These are phyloP conservation scores for Xerocomellus amylosporus DNA, from an alignment of 768 basidiomycete genomes.

Conservation along the genomic window DNA sequence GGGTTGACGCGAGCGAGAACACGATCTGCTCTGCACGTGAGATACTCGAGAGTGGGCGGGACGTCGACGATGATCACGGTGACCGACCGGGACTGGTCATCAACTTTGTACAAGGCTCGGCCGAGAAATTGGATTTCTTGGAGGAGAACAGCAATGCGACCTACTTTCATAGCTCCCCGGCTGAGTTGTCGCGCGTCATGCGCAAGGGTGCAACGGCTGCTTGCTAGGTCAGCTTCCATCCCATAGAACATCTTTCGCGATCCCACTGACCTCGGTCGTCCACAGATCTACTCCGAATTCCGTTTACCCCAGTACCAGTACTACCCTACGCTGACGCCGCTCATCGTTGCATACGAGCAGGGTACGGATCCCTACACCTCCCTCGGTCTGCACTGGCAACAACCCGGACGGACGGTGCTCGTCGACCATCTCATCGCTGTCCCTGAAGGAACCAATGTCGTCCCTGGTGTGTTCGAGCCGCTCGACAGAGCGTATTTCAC, in stretches of 20 bases:
- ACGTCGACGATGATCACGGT: constrained; percentile 15
- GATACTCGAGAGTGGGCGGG: neutral
- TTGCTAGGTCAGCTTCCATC: constrained; percentile 55
- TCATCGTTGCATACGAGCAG: neutral
- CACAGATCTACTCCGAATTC: constrained; percentile 7
- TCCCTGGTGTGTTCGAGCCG: constrained; percentile 28
- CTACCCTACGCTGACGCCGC: constrained; percentile 1
- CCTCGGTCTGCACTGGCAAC: constrained; percentile 8
- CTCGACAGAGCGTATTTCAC: constrained; percentile 59
- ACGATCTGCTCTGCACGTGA: constrained; percentile 63
- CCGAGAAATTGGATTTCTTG: constrained; percentile 54
- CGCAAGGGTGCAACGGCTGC: constrained; percentile 63
- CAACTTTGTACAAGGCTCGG: constrained; percentile 39
- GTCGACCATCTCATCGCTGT: neutral
- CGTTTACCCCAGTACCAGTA: constrained; percentile 3
- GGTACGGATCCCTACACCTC: neutral
- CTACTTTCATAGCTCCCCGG: constrained; percentile 37
- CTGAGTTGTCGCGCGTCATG: constrained; percentile 59
- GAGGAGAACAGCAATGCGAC: constrained; percentile 57
- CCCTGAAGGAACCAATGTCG: neutral
- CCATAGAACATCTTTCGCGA: neutral
- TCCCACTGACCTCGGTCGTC: neutral
- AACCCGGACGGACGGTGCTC: neutral
- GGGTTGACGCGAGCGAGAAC: constrained; percentile 68
- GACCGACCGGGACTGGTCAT: constrained; percentile 9